Evolutionary conservation across 345 rosid species (phyloP), one percentile per base, ranked within the genome.

Genomic region (Cardamine occulta): DNA sequence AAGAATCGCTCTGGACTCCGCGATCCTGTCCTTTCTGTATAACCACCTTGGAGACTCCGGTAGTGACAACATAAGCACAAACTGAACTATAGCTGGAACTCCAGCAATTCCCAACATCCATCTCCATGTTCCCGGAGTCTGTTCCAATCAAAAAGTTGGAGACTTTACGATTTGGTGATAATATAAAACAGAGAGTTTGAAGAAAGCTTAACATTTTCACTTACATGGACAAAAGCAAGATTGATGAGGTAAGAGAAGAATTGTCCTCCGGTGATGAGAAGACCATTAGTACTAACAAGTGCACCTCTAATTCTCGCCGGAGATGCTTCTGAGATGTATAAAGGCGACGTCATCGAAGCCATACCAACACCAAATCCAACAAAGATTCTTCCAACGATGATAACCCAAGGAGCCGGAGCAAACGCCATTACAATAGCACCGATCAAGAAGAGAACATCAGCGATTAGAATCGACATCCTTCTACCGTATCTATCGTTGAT

Each of bases 291-390:
- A 75, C 97, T 84, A 13, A 95, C 99, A 35, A 92, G 93, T 2
- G 99, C 97, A 1, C 97, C 99, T 76, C 97, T 59, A 18, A 92
- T 92, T 76, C 81, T 87, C 4, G 97, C 96, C 23, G 99, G 99
- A 14, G 97, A 95, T 18, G 92, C 86, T 72, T 95, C 97, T 0
- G 99, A 92, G 47, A 95, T 95, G 60, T 95, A 95, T 32, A 95
- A 95, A 26, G 99, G 97, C 0, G 99, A 66, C 0, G 97, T 90
- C 97, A 95, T 92, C 66, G 99, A 95, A 49, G 97, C 99, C 96
- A 88, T 92, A 52, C 97, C 97, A 4, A 92, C 97, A 9, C 99
- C 99, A 2, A 92, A 75, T 4, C 99, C 99, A 13, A 92, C 93
- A 5, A 95, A 82, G 63, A 90, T 44, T 73, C 97, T 88, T 7